Base-by-base conservation (phyloP, 1,139 yeast genomes). In the Blastobotrys serpentis region DNA sequence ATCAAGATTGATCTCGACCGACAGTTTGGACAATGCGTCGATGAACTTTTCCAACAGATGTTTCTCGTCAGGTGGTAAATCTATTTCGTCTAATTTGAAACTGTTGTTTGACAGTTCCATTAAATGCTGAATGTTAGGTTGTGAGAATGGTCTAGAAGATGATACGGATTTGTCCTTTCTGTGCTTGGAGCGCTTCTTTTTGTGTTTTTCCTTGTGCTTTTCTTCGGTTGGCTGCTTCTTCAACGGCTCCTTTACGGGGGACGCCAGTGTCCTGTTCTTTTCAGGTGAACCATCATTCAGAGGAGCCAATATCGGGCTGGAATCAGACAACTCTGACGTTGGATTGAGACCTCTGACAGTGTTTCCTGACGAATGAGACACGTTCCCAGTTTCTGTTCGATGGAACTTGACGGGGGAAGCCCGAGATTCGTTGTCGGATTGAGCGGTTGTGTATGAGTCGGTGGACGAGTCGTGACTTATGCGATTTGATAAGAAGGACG, bases 1-100 rank as follows among this genome's bases (percentile, higher is more conserved):
- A 65, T 90, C 96, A 47, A 86, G 67, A 48, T 87, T 84, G 86
- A 90, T 89, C 63, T 89, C 96, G 50, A 90, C 86, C 2, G 95
- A 87, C 52, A 90, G 75, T 58, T 94, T 75, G 18, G 94, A 84
- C 50, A 90, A 72, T 1, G 95, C 84, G 60, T 88, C 95, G 3
- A 90, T 86, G 43, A 90, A 80, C 66, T 87, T 83, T 63, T 89
- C 96, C 45, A 90, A 74, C 46, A 89, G 72, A 56, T 81, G 84
- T 56, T 86, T 85, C 63, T 89, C 96, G 53, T 83, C 83, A 0
- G 77, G 69, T 2, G 94, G 90, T 53, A 89, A 74, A 43, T 86
- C 86, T 52, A 89, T 69, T 50, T 79, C 81, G 44, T 82, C 80
- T 61, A 89, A 85, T 57, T 86, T 94, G 44, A 63, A 59, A 6